Conservation (phyloP, 257 asterid genomes). For the Nicotiana otophora region DNA sequence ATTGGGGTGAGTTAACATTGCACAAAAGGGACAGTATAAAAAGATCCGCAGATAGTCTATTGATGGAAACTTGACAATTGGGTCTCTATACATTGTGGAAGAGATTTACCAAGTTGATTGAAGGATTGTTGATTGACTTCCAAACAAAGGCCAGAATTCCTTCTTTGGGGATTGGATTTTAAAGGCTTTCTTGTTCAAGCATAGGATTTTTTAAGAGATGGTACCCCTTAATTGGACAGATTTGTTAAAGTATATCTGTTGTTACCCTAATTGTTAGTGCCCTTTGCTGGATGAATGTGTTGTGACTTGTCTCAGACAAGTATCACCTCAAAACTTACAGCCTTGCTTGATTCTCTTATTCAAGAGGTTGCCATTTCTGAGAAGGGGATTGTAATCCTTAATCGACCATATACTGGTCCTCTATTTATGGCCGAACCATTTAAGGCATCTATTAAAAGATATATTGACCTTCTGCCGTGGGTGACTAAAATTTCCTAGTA, state of each 20-base stretch:
- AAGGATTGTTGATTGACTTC: neutral
- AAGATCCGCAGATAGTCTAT: neutral
- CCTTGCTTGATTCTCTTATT: slow-evolving; percentile 1
- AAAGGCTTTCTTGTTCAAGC: slow-evolving; percentile 5
- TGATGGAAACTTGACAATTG: neutral
- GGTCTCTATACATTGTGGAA: neutral
- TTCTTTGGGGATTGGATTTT: neutral
- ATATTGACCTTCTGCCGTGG: neutral
- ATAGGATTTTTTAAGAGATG: neutral
- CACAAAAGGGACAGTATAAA: neutral
- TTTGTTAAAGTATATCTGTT: neutral
- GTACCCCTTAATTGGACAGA: neutral
- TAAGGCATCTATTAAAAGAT: slow-evolving; percentile 5
- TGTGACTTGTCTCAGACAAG: too few relatives aligned
- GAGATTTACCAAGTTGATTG: neutral
- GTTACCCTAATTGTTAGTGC: neutral
- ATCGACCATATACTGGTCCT: neutral
- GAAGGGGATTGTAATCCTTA: neutral
- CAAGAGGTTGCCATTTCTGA: neutral
- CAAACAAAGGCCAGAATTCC: slow-evolving; percentile 6
- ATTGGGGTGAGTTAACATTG: neutral
- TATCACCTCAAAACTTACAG: neutral
- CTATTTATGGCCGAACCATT: slow-evolving; percentile 2
- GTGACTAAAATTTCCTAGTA: neutral
- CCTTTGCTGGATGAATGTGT: neutral